Conservation (phyloP, 2,329 filamentous ascomycete genomes). For the Phoma sp. region DNA sequence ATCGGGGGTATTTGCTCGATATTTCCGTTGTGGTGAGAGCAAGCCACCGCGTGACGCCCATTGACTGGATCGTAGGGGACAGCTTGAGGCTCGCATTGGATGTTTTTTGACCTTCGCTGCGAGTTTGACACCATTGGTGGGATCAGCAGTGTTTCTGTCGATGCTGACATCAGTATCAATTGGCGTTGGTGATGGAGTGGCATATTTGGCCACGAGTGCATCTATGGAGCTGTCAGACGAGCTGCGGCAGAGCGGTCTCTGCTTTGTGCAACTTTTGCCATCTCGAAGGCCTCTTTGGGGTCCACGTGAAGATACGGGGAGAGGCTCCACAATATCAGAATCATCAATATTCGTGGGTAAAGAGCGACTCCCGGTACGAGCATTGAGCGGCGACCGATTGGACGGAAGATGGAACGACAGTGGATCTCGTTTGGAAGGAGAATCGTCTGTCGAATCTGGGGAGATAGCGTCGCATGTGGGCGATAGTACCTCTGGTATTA, state of each 20-base stretch:
- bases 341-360: background rate
- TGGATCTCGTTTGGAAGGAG: constrained; percentile 14
- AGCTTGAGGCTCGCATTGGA: constrained; percentile 33
- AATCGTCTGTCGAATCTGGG: constrained; percentile 17
- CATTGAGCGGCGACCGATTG: constrained; percentile 4
- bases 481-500: constrained; percentile 21
- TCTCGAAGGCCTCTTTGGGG: background rate
- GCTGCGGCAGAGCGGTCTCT: constrained; percentile 7
- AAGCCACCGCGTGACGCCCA: constrained; percentile 35
- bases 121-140: background rate
- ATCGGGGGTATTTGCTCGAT: constrained; percentile 54
- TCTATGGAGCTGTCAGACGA: constrained; percentile 16
- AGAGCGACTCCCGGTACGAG: constrained; percentile 20
- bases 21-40: constrained; percentile 23
- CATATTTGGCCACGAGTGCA: background rate
- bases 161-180: background rate
- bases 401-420: background rate
- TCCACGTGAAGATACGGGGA: background rate
- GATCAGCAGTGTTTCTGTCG: background rate
- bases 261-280: background rate
- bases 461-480: constrained; percentile 8
- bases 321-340: background rate
- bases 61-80: constrained; percentile 43
- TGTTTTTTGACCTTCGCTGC: constrained; percentile 4
- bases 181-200: constrained; percentile 2